These are phyloP conservation scores for Lactarius vividus DNA, from an alignment of 768 basidiomycete genomes.

Conservation along the genomic window DNA sequence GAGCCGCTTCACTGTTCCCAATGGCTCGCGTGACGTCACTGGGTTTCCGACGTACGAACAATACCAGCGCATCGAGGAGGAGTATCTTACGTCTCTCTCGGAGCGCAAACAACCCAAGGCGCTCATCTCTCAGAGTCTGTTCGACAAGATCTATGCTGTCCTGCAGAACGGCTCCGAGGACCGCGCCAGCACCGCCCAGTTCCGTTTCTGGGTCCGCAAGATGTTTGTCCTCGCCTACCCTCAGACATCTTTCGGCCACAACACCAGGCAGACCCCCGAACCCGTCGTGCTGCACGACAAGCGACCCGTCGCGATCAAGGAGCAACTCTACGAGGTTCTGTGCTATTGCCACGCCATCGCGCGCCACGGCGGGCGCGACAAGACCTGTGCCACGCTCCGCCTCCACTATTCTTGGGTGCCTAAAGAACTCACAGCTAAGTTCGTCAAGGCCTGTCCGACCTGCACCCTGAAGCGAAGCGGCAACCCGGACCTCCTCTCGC, in stretches of 20 bases:
- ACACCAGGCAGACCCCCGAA: slow-evolving; percentile 1
- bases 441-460: slow-evolving; percentile 77
- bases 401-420: slow-evolving; percentile 80
- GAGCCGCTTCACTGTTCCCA: background rate
- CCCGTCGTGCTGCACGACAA: slow-evolving; percentile 66
- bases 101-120: slow-evolving; percentile 28
- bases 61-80: slow-evolving; percentile 26
- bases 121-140: slow-evolving; percentile 28
- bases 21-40: slow-evolving; percentile 19
- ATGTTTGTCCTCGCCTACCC: slow-evolving; percentile 28
- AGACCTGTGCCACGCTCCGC: slow-evolving; percentile 64
- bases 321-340: slow-evolving; percentile 76
- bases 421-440: slow-evolving; percentile 76
- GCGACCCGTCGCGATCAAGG: slow-evolving; percentile 70
- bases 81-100: slow-evolving; percentile 26
- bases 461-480: slow-evolving; percentile 52
- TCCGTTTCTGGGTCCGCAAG: slow-evolving; percentile 30
- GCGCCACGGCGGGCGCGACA: slow-evolving; percentile 76
- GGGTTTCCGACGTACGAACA: slow-evolving; percentile 28
- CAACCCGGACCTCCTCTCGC: slow-evolving; percentile 29
- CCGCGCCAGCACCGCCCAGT: slow-evolving; percentile 26
- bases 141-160: slow-evolving; percentile 25
- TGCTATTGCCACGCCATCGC: slow-evolving; percentile 66
- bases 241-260: slow-evolving; percentile 21
- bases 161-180: slow-evolving; percentile 23